A percentile compares a stretch with the other conserved stretches of the same genome.
These are phyloP conservation scores for Mercurialis annua DNA, from an alignment of 345 rosid genomes.

Conservation along the genomic window DNA sequence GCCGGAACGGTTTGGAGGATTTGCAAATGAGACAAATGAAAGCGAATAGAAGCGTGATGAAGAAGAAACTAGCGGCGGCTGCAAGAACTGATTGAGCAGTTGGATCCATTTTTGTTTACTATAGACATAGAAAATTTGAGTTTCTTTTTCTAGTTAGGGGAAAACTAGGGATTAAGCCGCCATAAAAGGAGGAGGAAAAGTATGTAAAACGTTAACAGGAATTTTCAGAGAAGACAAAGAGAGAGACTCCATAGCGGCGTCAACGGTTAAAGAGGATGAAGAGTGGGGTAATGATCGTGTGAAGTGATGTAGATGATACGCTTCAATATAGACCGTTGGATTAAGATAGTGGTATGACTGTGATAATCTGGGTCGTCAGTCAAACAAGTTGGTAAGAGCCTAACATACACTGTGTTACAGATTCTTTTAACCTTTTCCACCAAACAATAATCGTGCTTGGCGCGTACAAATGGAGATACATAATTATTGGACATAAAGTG, in stretches of 20 bases:
- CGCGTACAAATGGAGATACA: too few relatives aligned
- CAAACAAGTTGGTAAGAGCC: too few relatives aligned
- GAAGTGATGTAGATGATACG: slow-evolving; percentile 6
- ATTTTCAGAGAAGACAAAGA: slow-evolving; percentile 16
- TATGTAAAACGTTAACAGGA: background rate
- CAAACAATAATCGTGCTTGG: too few relatives aligned
- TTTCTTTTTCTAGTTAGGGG: background rate
- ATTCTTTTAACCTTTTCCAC: too few relatives aligned
- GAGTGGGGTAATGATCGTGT: slow-evolving; percentile 7
- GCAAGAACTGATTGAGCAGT: slow-evolving; percentile 19
- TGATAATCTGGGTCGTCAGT: too few relatives aligned
- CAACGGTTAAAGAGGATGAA: slow-evolving; percentile 20
- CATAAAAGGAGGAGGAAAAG: slow-evolving; percentile 10
- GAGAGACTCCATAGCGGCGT: slow-evolving; percentile 22
- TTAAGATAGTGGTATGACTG: too few relatives aligned
- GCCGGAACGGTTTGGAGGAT: background rate
- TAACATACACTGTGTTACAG: too few relatives aligned
- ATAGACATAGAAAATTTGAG: background rate
- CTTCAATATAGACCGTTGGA: background rate
- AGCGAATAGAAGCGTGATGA: slow-evolving; percentile 25
- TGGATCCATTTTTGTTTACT: slow-evolving; percentile 12
- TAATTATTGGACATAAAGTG: too few relatives aligned
- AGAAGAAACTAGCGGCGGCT: slow-evolving; percentile 26
- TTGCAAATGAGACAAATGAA: slow-evolving; percentile 29
- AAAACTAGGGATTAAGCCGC: slow-evolving; percentile 16